Conservation (phyloP, 2,329 filamentous ascomycete species). For the Aspergillus ochraceoroseus region DNA sequence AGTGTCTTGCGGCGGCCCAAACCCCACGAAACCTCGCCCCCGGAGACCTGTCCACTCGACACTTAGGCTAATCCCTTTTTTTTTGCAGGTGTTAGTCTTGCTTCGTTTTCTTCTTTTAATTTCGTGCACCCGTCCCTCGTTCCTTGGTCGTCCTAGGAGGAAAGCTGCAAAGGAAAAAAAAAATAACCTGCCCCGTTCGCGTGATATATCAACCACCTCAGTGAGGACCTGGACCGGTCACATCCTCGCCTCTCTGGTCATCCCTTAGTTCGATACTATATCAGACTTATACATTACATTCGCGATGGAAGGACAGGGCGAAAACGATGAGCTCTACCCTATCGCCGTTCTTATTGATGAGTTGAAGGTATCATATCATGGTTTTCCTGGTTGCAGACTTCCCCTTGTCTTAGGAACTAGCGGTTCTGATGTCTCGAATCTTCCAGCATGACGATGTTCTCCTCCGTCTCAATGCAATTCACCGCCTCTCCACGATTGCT, state of each 20-base stretch:
- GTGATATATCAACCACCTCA: slow-evolving; percentile 28
- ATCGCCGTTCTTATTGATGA: slow-evolving; percentile 98
- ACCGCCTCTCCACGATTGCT: slow-evolving; percentile 95
- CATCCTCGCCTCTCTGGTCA: slow-evolving; percentile 26
- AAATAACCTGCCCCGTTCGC: slow-evolving; percentile 23
- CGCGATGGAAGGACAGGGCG: slow-evolving; percentile 84
- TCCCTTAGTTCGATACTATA: slow-evolving; percentile 23
- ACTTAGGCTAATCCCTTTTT: slow-evolving; percentile 17
- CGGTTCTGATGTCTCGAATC: slow-evolving; percentile 15
- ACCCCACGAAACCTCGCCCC: slow-evolving; percentile 39
- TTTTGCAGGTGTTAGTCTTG: slow-evolving; percentile 19
- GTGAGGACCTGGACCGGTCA: slow-evolving; percentile 32
- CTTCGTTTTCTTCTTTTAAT: slow-evolving; percentile 11
- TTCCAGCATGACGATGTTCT: slow-evolving; percentile 94
- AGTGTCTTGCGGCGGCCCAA: slow-evolving; percentile 35
- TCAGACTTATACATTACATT: slow-evolving; percentile 29
- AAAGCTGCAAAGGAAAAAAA: not conserved
- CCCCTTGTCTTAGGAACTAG: slow-evolving; percentile 17
- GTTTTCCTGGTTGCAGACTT: slow-evolving; percentile 8
- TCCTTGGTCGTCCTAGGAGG: slow-evolving; percentile 15
- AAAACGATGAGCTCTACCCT: slow-evolving; percentile 98
- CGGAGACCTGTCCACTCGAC: slow-evolving; percentile 23
- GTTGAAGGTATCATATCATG: slow-evolving; percentile 72
- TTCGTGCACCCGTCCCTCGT: slow-evolving; percentile 20
- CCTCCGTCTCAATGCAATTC: slow-evolving; percentile 95